Base-by-base conservation (phyloP, 2,329 filamentous ascomycete genomes). In the Penicillium sp. region DNA sequence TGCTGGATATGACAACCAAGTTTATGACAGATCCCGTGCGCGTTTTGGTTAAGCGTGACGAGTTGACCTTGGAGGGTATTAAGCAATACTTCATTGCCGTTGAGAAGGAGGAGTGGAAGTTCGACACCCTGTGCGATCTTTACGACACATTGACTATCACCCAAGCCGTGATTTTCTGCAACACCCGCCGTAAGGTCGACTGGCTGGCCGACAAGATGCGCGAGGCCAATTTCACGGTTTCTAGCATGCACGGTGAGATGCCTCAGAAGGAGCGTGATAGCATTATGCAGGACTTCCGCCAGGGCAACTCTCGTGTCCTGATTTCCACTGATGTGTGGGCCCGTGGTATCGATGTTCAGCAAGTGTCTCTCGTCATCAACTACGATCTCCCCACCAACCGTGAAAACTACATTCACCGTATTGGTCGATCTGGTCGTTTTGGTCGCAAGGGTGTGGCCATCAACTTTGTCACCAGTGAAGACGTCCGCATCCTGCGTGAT, bases 261-360 rank as follows among this genome's bases (percentile, higher is more conserved):
- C 92, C 96, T 80, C 93, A 97, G 84, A 83, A 82, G 73, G 92
- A 98, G 85, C 93, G 95, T 87, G 95, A 98, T 80, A 85, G 96
- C 76, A 99, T 99, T 81, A 99, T 99, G 95, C 96, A 99, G 88
- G 95, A 99, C 84, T 99, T 99, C 90, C 92, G 95, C 74, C 96
- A 93, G 68, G 95, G 95, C 68, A 97, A 93, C 77, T 97, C 93
- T 66, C 93, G 95, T 89, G 95, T 99, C 69, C 85, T 99, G 74
- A 99, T 99, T 75, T 92, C 95, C 79, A 99, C 95, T 66, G 95
- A 99, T 77, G 87, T 99, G 65, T 85, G 97, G 78, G 95, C 95
- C 77, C 93, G 95, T 90, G 95, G 95, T 89, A 99, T 99, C 81
- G 95, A 99, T 81, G 95, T 99, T 74, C 95, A 99, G 85, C 95